Evolutionary conservation across 208 protist genomes (phyloP), one percentile per base, ranked within the genome.

Genomic region (Acanthamoeba sp.): DNA sequence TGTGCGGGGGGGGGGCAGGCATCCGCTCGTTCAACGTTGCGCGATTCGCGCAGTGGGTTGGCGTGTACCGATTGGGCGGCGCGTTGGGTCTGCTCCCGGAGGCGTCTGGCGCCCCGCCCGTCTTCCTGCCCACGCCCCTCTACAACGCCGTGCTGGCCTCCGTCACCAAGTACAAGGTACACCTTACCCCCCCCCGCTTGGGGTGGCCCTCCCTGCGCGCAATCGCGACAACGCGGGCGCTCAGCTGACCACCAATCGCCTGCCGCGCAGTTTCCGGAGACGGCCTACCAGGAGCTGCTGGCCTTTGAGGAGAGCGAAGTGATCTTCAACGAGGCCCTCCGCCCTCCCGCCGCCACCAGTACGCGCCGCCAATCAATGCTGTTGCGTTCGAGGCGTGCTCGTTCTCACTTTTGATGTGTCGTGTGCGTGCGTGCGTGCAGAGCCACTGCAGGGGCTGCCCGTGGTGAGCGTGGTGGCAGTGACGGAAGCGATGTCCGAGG

Each of bases 261-360:
- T 6, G 22, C 18, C 29, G 18, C 10, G 20, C 29, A 76, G 29
- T 76, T 76, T 40, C 66, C 66, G 10, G 66, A 76, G 66, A 76
- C 66, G 66, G 66, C 66, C 32, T 76, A 76, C n/a, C 66, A 42
- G n/a, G 66, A 76, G 66, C 29, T 76, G 66, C 18, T 76, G 66
- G 66, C 66, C 6, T 76, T 42, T 20, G 32, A 20, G 12, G 16
- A 24, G 5, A 76, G 66, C 66, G 66, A 76, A 20, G n/a, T n/a
- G 9, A 24, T 76, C 29, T n/a, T 36, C 10, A 40, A 29, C n/a
- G 29, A 76, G 29, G 27, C n/a, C 16, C 66, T 76, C 5, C 20
- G 22, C 55, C 55, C 9, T 0, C 14, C 24, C 55, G 55, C 22
- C 55, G 1, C 55, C 45, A 50, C 45, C 45, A 50, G 12, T 20